Evolutionary conservation across 2,329 filamentous ascomycete species (phyloP).

Genomic region (Periglandula ipomoeae): DNA sequence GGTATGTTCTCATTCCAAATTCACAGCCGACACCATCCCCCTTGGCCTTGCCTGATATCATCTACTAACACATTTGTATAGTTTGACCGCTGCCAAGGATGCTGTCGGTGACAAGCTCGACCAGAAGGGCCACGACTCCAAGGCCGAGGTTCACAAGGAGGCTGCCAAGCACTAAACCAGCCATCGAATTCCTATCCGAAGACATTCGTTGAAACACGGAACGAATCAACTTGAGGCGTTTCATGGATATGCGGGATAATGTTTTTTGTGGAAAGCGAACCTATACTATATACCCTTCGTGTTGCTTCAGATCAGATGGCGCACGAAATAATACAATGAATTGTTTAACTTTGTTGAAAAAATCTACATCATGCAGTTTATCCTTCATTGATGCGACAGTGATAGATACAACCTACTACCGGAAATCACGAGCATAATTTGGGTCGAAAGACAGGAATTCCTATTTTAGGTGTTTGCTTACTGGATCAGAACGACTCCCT

Average conservation of each 20-base stretch:
- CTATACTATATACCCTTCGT: not conserved
- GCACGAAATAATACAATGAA: not conserved
- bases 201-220: not conserved
- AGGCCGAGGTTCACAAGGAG: conserved; percentile 34
- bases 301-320: not conserved
- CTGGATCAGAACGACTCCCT: no score
- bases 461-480: no score
- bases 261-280: not conserved
- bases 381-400: no score
- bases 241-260: not conserved
- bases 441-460: no score
- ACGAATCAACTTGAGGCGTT: not conserved
- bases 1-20: conserved; percentile 28
- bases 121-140: conserved; percentile 29
- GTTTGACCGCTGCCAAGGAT: conserved; percentile 38
- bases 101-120: conserved; percentile 40
- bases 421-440: no score
- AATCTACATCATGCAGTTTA: no score
- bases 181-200: not conserved
- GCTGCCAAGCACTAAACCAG: conserved; percentile 20
- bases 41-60: not conserved
- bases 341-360: no score
- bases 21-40: not conserved
- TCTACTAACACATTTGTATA: conserved; percentile 12
- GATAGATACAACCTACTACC: no score